Conservation (phyloP, 306 rosid genomes). For the Cucurbita argyrosperma region DNA sequence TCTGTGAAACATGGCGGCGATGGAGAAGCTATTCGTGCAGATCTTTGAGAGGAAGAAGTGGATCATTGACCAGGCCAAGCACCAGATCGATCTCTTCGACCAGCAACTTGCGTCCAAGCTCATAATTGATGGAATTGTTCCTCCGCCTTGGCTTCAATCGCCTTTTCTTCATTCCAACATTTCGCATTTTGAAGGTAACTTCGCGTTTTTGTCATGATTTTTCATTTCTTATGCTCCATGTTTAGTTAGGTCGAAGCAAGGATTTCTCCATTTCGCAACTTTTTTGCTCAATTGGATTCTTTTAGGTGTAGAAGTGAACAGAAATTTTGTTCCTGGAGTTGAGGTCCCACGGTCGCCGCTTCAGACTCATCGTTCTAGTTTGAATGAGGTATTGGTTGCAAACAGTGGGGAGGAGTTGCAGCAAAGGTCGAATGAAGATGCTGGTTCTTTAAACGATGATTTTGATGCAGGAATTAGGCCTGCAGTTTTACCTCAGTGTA, state of each 20-base stretch:
- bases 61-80: conserved; percentile 60
- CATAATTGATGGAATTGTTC: conserved; percentile 58
- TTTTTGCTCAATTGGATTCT: background rate
- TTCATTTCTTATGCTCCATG: background rate
- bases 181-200: conserved; percentile 34
- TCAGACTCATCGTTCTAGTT: conserved; percentile 22
- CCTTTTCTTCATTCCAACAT: conserved; percentile 17
- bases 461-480: conserved; percentile 11
- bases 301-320: conserved; percentile 32
- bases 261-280: too few species aligned
- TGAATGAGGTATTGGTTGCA: conserved; percentile 22
- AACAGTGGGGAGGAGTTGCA: conserved; percentile 13
- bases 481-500: conserved; percentile 23
- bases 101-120: conserved; percentile 59
- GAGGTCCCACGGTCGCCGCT: conserved; percentile 20
- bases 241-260: background rate
- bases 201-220: background rate
- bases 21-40: conserved; percentile 57
- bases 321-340: conserved; percentile 25
- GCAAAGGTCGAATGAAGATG: conserved; percentile 18
- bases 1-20: conserved; percentile 29
- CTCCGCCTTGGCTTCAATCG: conserved; percentile 63
- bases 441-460: conserved; percentile 11
- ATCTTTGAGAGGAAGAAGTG: conserved; percentile 58
- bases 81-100: conserved; percentile 53